Evolutionary conservation across 345 rosid genomes (phyloP).

Genomic region (Linum lewisii): DNA sequence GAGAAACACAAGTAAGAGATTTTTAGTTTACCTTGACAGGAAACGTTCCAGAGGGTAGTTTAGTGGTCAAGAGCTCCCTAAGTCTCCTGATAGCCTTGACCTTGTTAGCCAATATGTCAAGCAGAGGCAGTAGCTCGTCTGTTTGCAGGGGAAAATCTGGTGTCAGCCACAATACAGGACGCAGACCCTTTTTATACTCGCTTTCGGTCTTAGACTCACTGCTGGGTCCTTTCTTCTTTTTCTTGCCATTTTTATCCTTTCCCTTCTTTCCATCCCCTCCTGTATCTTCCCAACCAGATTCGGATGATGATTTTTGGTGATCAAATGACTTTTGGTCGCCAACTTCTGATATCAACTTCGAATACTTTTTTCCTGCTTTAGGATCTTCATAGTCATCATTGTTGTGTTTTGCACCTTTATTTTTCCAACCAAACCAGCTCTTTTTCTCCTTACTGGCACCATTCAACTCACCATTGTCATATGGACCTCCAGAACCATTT

Average conservation of each 20-base stretch:
- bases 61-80: conserved; percentile 5
- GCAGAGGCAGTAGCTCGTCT: conserved; percentile 2
- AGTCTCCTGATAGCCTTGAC: conserved; percentile 6
- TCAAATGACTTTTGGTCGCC: conserved; percentile 45
- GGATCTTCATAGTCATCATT: conserved; percentile 57
- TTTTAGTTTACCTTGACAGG: conserved; percentile 6
- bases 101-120: conserved; percentile 6
- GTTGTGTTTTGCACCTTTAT: conserved; percentile 53
- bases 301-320: conserved; percentile 49
- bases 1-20: conserved; percentile 2
- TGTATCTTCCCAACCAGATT: conserved; percentile 44
- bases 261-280: conserved; percentile 48
- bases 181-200: conserved; percentile 4
- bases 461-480: conserved; percentile 49
- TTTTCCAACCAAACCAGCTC: conserved; percentile 93
- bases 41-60: conserved; percentile 3
- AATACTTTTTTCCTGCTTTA: conserved; percentile 54
- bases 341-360: conserved; percentile 68
- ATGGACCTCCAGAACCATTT: conserved; percentile 45
- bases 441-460: conserved; percentile 72
- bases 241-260: conserved; percentile 67
- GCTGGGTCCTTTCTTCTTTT: conserved; percentile 57
- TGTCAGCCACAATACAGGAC: conserved; percentile 5
- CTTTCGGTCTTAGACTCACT: conserved; percentile 36
- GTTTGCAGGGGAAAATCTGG: conserved; percentile 2